Evolutionary conservation across 192 early-diverging fungal species (phyloP), one percentile per base, ranked within the genome.

Genomic region (Coemansia sp.): DNA sequence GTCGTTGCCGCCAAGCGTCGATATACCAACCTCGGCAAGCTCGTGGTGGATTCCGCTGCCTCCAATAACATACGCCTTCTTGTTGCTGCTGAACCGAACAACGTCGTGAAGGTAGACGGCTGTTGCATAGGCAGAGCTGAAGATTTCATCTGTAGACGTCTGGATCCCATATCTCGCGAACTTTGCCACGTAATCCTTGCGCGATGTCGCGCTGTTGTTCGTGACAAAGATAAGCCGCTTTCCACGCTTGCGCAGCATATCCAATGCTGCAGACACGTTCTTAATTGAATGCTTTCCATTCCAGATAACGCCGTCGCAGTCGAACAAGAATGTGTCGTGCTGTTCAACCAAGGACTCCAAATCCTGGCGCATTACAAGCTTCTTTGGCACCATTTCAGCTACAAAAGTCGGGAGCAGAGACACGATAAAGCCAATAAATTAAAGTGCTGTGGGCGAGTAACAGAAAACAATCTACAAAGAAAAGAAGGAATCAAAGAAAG

Each of bases 241-340:
- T 40, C 91, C 93, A 84, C 75, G 88, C 69, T 26, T 65, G 58
- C 92, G 87, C 40, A 99, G 85, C 60, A 87, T 72, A n/a, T 85
- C 75, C 64, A 99, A 86, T 0, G 92, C 86, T 32, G 92, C 87
- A 19, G 73, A 69, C 3, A 95, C 88, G 39, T 87, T 86, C 13
- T 87, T 82, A 66, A 99, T 74, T 1, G 89, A 71, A 1, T 85
- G 66, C 72, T 80, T 85, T 43, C 92, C 93, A 56, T 87, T 87
- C 97, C 97, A 99, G 48, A 99, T 85, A 37, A 99, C 97, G 90
- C 96, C 97, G 84, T 99, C 97, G 83, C 95, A 97, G 84, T 99
- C 97, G 50, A 99, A 90, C 58, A 99, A 77, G 67, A 97, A 98
- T 15, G 93, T 99, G 74, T 99, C 96, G 64, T 87, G 89, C 47